Percentiles rank a stretch among this genome's conserved stretches.
These are phyloP conservation scores for Colletotrichum tanaceti DNA, from an alignment of 2,329 filamentous ascomycete genomes.

Conservation along the genomic window DNA sequence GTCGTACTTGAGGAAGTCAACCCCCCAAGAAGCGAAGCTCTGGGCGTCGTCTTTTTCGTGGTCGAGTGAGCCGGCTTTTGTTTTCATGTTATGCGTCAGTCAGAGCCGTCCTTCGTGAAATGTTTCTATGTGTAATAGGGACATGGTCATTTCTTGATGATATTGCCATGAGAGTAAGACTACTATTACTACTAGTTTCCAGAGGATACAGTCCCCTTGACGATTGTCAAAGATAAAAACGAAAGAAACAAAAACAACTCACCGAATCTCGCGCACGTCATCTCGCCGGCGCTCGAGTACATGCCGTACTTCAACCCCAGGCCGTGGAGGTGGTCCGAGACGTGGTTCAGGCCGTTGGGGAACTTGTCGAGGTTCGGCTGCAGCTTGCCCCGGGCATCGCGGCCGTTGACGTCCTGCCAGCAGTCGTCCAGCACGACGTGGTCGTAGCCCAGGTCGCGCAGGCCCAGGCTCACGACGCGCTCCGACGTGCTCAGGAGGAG, in stretches of 20 bases:
- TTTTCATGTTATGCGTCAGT: too few relatives aligned
- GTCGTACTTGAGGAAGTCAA: constrained; percentile 66
- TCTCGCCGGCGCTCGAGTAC: constrained; percentile 56
- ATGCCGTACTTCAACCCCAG: constrained; percentile 54
- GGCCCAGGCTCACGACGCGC: constrained; percentile 44
- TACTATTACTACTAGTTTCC: too few relatives aligned
- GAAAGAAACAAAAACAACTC: background rate
- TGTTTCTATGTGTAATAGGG: too few relatives aligned
- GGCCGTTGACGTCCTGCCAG: constrained; percentile 48
- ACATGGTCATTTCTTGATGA: too few relatives aligned
- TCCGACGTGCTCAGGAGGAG: constrained; percentile 42
- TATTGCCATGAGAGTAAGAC: too few relatives aligned
- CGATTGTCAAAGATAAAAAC: too few relatives aligned
- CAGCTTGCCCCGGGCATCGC: constrained; percentile 45
- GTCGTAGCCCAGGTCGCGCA: constrained; percentile 47
- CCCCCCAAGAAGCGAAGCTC: constrained; percentile 63
- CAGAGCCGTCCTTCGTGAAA: too few relatives aligned
- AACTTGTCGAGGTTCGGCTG: constrained; percentile 51
- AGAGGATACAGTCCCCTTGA: too few relatives aligned
- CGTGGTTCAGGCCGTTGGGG: constrained; percentile 50
- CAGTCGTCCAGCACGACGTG: constrained; percentile 51
- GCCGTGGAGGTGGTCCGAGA: constrained; percentile 51
- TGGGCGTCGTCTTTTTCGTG: constrained; percentile 64
- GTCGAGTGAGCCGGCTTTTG: constrained; percentile 58
- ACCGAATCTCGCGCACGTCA: constrained; percentile 61